phyloP scores from a whole-genome alignment of 305 asterid genomes.

The Euphrasia arctica region DNA sequence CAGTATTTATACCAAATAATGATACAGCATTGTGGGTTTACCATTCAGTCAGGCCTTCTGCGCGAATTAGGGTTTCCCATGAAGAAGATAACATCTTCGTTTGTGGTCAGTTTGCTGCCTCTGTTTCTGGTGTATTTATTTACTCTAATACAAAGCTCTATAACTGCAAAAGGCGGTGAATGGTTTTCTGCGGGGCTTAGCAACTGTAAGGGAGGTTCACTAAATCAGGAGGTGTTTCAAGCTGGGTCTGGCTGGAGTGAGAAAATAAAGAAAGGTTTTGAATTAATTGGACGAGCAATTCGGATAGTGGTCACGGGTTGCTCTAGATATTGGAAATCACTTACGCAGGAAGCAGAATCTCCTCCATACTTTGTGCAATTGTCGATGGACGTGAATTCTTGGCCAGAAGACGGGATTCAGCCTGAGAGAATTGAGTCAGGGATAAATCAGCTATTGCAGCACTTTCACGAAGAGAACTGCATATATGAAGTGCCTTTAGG shows the following conservation, averaged over 20 bases:
- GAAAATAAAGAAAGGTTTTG: slow-evolving; percentile 47
- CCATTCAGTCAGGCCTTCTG: slow-evolving; percentile 64
- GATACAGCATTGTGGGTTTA: slow-evolving; percentile 97
- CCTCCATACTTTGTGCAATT: slow-evolving; percentile 98
- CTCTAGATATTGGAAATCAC: slow-evolving; percentile 91
- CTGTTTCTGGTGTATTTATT: slow-evolving; percentile 88
- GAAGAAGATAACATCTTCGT: slow-evolving; percentile 71
- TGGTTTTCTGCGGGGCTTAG: slow-evolving; percentile 70
- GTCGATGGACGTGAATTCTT: slow-evolving; percentile 81
- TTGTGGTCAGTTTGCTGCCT: slow-evolving; percentile 86
- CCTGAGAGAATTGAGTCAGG: slow-evolving; percentile 99
- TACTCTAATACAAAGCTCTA: slow-evolving; percentile 94
- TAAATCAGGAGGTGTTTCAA: slow-evolving; percentile 37
- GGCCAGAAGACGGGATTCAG: slow-evolving; percentile 99
- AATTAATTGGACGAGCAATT: slow-evolving; percentile 41
- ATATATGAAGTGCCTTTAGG: slow-evolving; percentile 42
- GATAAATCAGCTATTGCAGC: slow-evolving; percentile 69
- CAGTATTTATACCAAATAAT: slow-evolving; percentile 93
- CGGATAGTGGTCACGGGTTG: slow-evolving; percentile 53
- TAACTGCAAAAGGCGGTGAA: slow-evolving; percentile 97
- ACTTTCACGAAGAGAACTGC: slow-evolving; percentile 79
- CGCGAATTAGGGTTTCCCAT: slow-evolving; percentile 82
- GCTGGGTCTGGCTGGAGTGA: slow-evolving; percentile 59
- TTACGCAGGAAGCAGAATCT: slow-evolving; percentile 98
- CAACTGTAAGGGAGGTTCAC: slow-evolving; percentile 45